Base-by-base conservation (phyloP, 768 basidiomycete genomes). In the Macrolepiota dolichaula region DNA sequence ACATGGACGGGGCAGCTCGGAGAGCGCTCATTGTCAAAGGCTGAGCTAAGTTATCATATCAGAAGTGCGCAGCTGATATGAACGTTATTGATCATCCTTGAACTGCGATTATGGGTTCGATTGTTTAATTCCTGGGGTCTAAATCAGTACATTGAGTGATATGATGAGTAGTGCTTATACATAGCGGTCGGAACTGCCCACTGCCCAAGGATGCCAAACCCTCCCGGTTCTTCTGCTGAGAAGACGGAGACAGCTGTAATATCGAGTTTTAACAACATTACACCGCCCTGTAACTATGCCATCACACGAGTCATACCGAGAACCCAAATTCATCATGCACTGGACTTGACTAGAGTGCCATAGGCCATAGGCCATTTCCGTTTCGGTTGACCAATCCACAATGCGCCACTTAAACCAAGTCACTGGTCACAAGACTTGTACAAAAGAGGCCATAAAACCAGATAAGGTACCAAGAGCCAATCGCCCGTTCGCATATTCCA, bases 401-500 rank as follows among this genome's bases (percentile, higher is more conserved):
- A 22, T 44, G 25, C 55, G 55, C 44, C 49, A 58, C 57, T 9
- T n/a, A 19, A 50, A 36, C 38, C 11, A 51, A 22, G 10, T 37
- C 32, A 24, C 25, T 42, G 40, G 50, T 59, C 49, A 51, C 15
- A n/a, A 51, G 40, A 38, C 25, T 42, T 40, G 50, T 10, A 59
- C 50, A 25, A 42, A 59, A 51, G 50, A 37, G 57, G 57, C 24
- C 51, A 59, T 59, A 51, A 38, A n/a, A 52, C 57, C 57, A 22
- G 50, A 51, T 59, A 51, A 51, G 50, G 57, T 27, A 59, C 57
- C 17, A 17, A 52, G 57, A 51, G 29, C 50, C 57, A 50, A 58
- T 58, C 47, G 19, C 13, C n/a, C 35, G 56, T 51, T 22, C 12
- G 3, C 37, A n/a, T 10, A 40, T 38, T 51, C 47, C 24, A 37